Base-by-base conservation (phyloP, 2,329 filamentous ascomycete genomes). In the Ophiostoma sp. region DNA sequence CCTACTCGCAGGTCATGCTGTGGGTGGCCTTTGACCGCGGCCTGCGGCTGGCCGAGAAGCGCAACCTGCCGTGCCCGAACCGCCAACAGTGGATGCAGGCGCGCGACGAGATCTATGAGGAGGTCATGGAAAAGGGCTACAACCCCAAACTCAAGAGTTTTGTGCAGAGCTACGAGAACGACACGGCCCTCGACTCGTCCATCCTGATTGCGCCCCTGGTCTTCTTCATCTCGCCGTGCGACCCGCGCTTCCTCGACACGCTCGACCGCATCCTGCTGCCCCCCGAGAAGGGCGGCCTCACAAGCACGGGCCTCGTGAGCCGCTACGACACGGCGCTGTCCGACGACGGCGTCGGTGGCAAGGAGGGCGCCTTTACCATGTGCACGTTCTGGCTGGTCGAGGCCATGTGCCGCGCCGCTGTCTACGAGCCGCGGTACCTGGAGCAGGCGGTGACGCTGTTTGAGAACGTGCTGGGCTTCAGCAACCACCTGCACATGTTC, bases 351-450 rank as follows among this genome's bases (percentile, higher is more conserved):
- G 89, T 93, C 10, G 89, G 90, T 52, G 90, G 90, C 23, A 83
- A 85, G 68, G 90, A 93, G 79, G 91, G 91, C 31, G 90, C 90
- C 27, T 93, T 93, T 76, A 88, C 85, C 76, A 93, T 93, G 90
- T 92, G 90, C 76, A 93, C 90, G 0, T 93, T 93, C 77, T 93
- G 91, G 91, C 85, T 93, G 0, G 89, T 93, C 15, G 91, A 93
- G 79, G 90, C 90, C 33, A 84, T 93, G 79, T 91, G 90, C 39
- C 84, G 90, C 41, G 90, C 90, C 73, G 81, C 85, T 74, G 80
- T 83, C 67, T 89, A 90, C 77, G 87, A 91, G 73, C 81, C 82
- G n/a, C 88, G 86, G 73, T 90, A 91, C 74, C 80, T 89, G 27
- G 77, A 81, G 15, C 81, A 83, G 13, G 86, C 90, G 7, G 83